Base-by-base conservation (phyloP, 306 rosid genomes). In the Glycine soja region DNA sequence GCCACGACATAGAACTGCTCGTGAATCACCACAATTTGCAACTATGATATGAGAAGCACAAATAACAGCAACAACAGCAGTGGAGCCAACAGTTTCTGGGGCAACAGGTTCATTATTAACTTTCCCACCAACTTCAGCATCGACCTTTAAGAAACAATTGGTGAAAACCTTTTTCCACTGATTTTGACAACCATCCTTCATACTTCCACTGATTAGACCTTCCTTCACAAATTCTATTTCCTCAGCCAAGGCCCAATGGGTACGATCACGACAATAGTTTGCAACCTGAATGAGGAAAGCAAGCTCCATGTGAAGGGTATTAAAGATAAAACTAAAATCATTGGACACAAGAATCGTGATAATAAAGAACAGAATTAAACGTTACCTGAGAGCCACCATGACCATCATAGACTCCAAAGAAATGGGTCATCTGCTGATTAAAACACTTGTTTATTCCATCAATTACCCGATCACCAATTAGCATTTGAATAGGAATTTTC, bases 81-180 rank as follows among this genome's bases (percentile, higher is more conserved):
- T 94, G 72, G 98, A 92, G 79, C 98, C 98, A 11, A 92, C 98
- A 57, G 98, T 94, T 89, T 94, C 97, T 2, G 97, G 97, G 5
- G 97, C 97, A 16, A 94, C 63, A 9, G 92, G 93, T 63, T 89
- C 98, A 86, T 40, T 72, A 75, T 80, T 72, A 73, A 75, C 78
- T 75, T 87, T 87, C 64, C 96, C 98, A 82, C 96, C 97, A 86
- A 92, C 86, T 87, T 94, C 98, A 18, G 88, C 86, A 77, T 94
- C 98, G 67, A 90, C 97, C 87, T 90, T 92, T 32, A 77, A 81
- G 88, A 92, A 94, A 77, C 97, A 92, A 75, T 85, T 85, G 69
- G 91, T 88, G 85, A 94, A 89, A 62, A 84, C 84, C 63, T 88
- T 90, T 81, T 68, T 87, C 98, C 98, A 94, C 85, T 86, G 90